Conservation (phyloP, 1,284 basidiomycete species). For the Exobasidium rhododendri region DNA sequence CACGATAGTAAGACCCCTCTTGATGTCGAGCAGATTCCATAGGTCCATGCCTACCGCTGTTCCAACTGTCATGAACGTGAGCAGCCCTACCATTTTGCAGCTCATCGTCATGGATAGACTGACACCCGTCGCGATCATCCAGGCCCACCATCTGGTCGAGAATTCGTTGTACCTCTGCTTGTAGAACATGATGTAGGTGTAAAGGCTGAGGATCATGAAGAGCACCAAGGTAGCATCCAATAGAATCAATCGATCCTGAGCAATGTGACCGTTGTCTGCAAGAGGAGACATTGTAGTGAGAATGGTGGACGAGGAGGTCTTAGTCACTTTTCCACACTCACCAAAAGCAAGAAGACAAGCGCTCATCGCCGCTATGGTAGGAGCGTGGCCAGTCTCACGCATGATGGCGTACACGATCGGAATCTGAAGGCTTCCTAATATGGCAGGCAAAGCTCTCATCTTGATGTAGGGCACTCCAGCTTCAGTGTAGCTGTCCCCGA, state of each 20-base stretch:
- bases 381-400: slow-evolving; percentile 94
- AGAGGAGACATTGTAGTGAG: background rate
- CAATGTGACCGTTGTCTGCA: slow-evolving; percentile 89
- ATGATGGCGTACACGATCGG: slow-evolving; percentile 92
- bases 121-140: slow-evolving; percentile 84
- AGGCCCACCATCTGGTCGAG: slow-evolving; percentile 74
- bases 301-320: no score
- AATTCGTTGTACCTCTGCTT: slow-evolving; percentile 76
- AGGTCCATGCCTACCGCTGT: slow-evolving; percentile 87
- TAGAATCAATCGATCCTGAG: slow-evolving; percentile 91
- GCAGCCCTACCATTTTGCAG: slow-evolving; percentile 95
- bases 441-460: slow-evolving; percentile 84
- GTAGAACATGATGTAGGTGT: slow-evolving; percentile 91
- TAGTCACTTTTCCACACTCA: slow-evolving; percentile 1
- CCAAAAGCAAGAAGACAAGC: slow-evolving; percentile 74
- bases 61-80: slow-evolving; percentile 86
- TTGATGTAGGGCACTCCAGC: slow-evolving; percentile 89
- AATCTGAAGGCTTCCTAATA: slow-evolving; percentile 82
- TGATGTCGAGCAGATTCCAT: slow-evolving; percentile 89
- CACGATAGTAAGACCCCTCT: slow-evolving; percentile 63
- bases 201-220: slow-evolving; percentile 90
- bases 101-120: slow-evolving; percentile 94
- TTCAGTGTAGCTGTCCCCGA: slow-evolving; percentile 85
- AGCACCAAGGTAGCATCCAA: slow-evolving; percentile 92
- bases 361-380: slow-evolving; percentile 80